Evolutionary conservation across 2,329 filamentous ascomycete genomes (phyloP), one percentile per base, ranked within the genome.

Genomic region (Diaporthe citriasiana): DNA sequence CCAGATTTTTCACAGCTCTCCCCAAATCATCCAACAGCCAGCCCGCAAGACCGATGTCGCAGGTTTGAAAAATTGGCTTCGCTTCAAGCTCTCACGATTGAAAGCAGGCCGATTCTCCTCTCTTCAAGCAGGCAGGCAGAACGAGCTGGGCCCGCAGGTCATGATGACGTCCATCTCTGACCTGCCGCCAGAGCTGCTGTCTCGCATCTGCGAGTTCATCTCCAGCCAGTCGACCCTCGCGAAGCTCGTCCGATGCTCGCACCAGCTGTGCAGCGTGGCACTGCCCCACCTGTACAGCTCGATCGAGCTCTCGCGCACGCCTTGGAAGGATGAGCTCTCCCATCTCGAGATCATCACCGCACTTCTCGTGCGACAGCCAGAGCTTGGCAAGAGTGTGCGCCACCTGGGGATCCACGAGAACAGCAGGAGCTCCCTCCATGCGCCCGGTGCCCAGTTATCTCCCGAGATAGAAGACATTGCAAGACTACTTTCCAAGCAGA

Each of bases 171-270:
- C 53, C 33, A 71, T 71, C 25, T 51, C 47, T 13, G 69, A 71
- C 38, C 45, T 71, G n/a, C 69, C 69, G 69, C 69, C 69, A 1
- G 69, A 71, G 45, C 45, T 71, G 56, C 56, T 71, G 10, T 50
- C 47, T 33, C 69, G 69, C 56, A 63, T 71, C 17, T 71, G 69
- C 69, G 69, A 71, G 45, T 60, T 71, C 25, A 45, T 71, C 45
- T 47, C 69, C 56, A 71, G 69, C 69, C 69, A 71, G 42, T 38
- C 69, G 9, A 63, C 45, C 33, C 69, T 71, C 33, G 69, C 69
- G 19, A 53, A 63, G 33, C 35, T 71, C 22, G 69, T 53, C 3
- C 69, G 69, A 25, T 71, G 69, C 56, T 71, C 69, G 33, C 45
- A 63, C 12, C 69, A 71, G 45, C 38, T 71, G n/a, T 71, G 53